Conservation (phyloP, 108 stramenopile species). For the Cyclostephanos tholiformis region DNA sequence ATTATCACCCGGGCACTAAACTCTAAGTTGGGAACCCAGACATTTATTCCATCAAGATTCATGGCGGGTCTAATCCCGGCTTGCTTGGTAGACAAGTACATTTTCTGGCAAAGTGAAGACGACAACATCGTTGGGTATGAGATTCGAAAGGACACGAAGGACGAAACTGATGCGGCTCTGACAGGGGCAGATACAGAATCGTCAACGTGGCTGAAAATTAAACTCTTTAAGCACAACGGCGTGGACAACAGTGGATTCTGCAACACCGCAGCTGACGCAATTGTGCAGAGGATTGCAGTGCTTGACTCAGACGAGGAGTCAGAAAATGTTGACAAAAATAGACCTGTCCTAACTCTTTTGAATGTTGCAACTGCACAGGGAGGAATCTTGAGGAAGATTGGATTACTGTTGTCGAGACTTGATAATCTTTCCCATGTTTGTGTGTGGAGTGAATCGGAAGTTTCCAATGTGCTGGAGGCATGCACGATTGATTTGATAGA, state of each 20-base stretch:
- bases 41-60: slow-evolving; percentile 84
- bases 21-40: slow-evolving; percentile 84
- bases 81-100: slow-evolving; percentile 90
- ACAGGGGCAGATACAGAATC: slow-evolving; percentile 51
- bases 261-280: slow-evolving; percentile 82
- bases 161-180: slow-evolving; percentile 54
- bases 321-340: slow-evolving; percentile 57
- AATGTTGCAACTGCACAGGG: slow-evolving; percentile 86
- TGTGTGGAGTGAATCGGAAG: slow-evolving; percentile 88
- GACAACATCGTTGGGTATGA: slow-evolving; percentile 92
- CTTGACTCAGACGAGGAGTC: slow-evolving; percentile 56
- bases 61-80: slow-evolving; percentile 92
- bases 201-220: slow-evolving; percentile 76
- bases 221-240: slow-evolving; percentile 65
- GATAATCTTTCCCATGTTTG: slow-evolving; percentile 95
- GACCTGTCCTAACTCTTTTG: slow-evolving; percentile 78
- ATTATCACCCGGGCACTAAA: slow-evolving; percentile 86
- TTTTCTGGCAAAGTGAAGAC: slow-evolving; percentile 97
- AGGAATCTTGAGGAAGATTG: slow-evolving; percentile 87
- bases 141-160: slow-evolving; percentile 55
- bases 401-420: slow-evolving; percentile 88
- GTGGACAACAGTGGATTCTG: slow-evolving; percentile 90
- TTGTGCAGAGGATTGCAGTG: slow-evolving; percentile 78
- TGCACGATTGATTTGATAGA: slow-evolving; percentile 91
- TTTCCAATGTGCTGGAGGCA: slow-evolving; percentile 67